Percentiles rank a stretch among this genome's conserved stretches.
phyloP scores from a whole-genome alignment of 2,329 filamentous ascomycete genomes.

The Colletotrichum sp. region DNA sequence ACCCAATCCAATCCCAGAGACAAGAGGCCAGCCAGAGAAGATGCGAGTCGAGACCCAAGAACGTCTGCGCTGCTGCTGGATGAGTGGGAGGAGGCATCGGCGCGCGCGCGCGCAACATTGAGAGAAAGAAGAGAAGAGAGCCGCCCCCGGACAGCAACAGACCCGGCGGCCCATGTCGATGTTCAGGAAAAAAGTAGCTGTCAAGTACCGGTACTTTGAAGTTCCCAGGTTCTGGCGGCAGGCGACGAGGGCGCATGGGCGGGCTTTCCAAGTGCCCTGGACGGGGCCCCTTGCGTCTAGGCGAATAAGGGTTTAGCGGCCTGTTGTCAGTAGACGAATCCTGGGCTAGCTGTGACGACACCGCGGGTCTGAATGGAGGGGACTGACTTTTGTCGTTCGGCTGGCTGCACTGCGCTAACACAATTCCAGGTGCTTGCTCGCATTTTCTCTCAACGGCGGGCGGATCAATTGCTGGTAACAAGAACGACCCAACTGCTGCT shows the following conservation, averaged over 20 bases:
- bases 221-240: not conserved
- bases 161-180: constrained; percentile 15
- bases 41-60: not conserved
- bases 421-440: not conserved
- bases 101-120: not conserved
- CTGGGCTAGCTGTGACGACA: constrained; percentile 17
- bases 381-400: not conserved
- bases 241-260: not conserved
- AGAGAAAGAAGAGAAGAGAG: constrained; percentile 6
- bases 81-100: not conserved
- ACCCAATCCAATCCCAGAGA: not conserved
- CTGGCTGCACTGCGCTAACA: not conserved
- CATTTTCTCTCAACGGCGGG: not conserved
- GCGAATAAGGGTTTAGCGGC: constrained; percentile 7
- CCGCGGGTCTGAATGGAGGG: not conserved
- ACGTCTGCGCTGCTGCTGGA: not conserved
- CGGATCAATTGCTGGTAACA: not conserved
- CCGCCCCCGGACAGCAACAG: constrained; percentile 14
- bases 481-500: not conserved
- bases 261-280: constrained; percentile 4
- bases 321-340: constrained; percentile 13
- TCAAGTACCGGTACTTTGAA: constrained; percentile 16
- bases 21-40: not conserved
- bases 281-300: constrained; percentile 16
- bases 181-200: not conserved